Evolutionary conservation across 768 basidiomycete species (phyloP).

Genomic region (Pholiota microspora): DNA sequence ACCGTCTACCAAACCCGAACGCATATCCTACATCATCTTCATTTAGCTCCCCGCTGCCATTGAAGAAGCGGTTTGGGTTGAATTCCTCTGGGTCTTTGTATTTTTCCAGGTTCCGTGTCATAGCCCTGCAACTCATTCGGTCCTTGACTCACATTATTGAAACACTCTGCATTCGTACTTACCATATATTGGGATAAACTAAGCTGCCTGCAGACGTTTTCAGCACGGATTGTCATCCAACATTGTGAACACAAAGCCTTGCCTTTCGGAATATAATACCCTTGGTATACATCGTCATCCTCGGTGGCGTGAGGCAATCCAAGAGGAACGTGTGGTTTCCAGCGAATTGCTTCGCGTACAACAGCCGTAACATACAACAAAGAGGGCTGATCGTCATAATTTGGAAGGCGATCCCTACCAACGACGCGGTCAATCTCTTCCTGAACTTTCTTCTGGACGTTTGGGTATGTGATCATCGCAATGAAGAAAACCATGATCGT

Average conservation of each 20-base stretch:
- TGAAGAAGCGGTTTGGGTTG: background rate
- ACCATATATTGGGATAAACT: no score
- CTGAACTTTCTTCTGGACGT: slow-evolving; percentile 32
- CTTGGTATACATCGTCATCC: slow-evolving; percentile 28
- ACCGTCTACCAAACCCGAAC: slow-evolving; percentile 1
- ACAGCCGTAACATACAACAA: slow-evolving; percentile 27
- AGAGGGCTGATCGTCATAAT: slow-evolving; percentile 21
- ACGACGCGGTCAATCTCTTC: slow-evolving; percentile 31
- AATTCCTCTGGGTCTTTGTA: background rate
- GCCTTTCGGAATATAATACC: slow-evolving; percentile 26
- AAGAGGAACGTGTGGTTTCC: slow-evolving; percentile 16
- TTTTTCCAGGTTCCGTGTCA: background rate
- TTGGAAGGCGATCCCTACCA: slow-evolving; percentile 28
- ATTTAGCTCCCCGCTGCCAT: background rate
- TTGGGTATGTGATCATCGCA: slow-evolving; percentile 26
- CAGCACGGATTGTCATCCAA: background rate
- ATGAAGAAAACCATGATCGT: slow-evolving; percentile 23
- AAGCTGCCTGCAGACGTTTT: no score
- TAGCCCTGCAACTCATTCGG: background rate
- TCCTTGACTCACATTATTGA: no score
- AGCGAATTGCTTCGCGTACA: slow-evolving; percentile 20
- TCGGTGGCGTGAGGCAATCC: slow-evolving; percentile 22
- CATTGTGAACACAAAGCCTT: background rate
- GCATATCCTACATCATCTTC: background rate
- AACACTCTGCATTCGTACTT: no score